These are phyloP conservation scores for Talaromyces sp. DNA, from an alignment of 2,329 filamentous ascomycete species.

Conservation along the genomic window DNA sequence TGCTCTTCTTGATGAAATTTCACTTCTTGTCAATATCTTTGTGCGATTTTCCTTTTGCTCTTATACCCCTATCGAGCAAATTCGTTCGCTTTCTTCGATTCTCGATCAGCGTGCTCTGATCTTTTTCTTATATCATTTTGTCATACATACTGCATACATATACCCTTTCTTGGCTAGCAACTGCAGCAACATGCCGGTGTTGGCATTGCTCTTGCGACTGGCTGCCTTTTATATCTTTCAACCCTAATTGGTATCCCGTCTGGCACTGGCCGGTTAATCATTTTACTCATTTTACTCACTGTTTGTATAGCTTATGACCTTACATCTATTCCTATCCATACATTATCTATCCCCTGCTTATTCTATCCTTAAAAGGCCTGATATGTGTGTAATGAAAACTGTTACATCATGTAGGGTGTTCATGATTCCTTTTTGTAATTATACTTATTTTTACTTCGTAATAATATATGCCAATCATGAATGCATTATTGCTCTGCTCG, in stretches of 20 bases:
- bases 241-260: neutral
- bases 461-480: slow-evolving; percentile 2
- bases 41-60: slow-evolving; percentile 12
- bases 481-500: neutral
- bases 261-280: neutral
- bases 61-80: slow-evolving; percentile 19
- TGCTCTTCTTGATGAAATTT: neutral
- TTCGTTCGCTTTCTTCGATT: neutral
- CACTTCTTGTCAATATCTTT: slow-evolving; percentile 6
- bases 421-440: neutral
- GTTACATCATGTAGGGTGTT: neutral
- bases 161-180: neutral
- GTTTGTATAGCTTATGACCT: neutral
- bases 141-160: slow-evolving; percentile 9
- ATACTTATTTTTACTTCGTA: neutral
- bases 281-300: neutral
- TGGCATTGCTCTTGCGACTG: slow-evolving; percentile 4
- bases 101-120: neutral
- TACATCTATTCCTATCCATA: neutral
- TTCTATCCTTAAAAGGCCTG: neutral
- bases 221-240: neutral
- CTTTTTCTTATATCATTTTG: neutral
- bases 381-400: neutral
- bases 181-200: neutral
- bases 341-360: neutral